A percentile compares a stretch with the other conserved stretches of the same genome.
Evolutionary conservation across 495 filamentous ascomycete species (phyloP).

Genomic region (Aspergillus hancockii): DNA sequence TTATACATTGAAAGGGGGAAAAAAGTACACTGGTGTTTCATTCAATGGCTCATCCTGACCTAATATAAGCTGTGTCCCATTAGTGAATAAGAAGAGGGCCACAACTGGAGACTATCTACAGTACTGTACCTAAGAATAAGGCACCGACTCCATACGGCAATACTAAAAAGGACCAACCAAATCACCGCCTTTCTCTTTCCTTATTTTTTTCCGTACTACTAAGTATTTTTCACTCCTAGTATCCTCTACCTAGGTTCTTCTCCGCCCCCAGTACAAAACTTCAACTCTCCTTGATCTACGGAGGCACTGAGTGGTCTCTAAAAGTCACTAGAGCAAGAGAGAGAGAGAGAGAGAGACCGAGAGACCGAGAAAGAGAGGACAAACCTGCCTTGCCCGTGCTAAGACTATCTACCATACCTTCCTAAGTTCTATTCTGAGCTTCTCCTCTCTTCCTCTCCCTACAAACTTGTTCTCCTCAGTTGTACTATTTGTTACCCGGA

Average conservation of each 20-base stretch:
- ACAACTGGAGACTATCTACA: background rate
- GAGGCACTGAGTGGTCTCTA: background rate
- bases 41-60: background rate
- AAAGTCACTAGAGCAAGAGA: background rate
- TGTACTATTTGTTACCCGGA: background rate
- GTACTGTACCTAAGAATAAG: background rate
- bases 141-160: background rate
- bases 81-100: background rate
- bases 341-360: background rate
- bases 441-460: too few species aligned
- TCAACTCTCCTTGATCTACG: background rate
- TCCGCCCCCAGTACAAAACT: slow-evolving; percentile 14
- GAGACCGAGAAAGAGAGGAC: background rate
- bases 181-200: slow-evolving; percentile 2
- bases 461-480: background rate
- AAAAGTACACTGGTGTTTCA: background rate
- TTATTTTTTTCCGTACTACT: slow-evolving; percentile 8
- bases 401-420: too few species aligned
- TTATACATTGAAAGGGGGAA: background rate
- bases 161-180: background rate
- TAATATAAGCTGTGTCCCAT: background rate
- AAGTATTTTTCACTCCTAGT: too few species aligned
- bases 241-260: too few species aligned
- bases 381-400: too few species aligned
- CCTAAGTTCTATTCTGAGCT: too few species aligned